Conservation (phyloP, 1,139 yeast genomes). For the Diutina mesorugosa region DNA sequence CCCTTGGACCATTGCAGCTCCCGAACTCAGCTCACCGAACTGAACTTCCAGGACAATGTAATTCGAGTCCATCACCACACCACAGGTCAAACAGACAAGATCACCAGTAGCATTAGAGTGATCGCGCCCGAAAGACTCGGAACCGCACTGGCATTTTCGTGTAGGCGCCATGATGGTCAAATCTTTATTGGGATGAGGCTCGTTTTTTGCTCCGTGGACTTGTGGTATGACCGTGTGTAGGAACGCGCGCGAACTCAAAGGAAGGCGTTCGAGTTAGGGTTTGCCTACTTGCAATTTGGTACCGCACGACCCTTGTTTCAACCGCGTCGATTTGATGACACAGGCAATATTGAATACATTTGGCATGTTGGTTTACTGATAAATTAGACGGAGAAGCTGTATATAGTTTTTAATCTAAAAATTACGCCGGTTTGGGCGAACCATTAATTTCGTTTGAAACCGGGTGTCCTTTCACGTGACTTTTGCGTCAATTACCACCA, state of each 20-base stretch:
- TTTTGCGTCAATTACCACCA: too few relatives aligned
- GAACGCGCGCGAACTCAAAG: not conserved
- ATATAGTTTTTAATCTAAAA: too few relatives aligned
- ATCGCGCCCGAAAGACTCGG: constrained; percentile 3
- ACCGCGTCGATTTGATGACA: too few relatives aligned
- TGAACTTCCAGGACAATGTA: constrained; percentile 93
- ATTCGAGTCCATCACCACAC: constrained; percentile 79
- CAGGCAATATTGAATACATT: too few relatives aligned
- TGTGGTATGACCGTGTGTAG: not conserved
- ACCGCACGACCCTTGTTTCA: not conserved
- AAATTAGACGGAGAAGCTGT: too few relatives aligned
- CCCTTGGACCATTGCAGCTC: constrained; percentile 95
- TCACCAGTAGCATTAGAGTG: constrained; percentile 35
- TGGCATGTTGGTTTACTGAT: too few relatives aligned
- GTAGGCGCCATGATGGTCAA: not conserved
- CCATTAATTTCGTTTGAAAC: not conserved
- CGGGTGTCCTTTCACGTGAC: not conserved
- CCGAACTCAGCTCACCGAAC: constrained; percentile 82
- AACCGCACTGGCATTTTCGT: not conserved
- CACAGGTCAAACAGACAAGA: constrained; percentile 70
- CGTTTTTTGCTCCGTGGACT: not conserved
- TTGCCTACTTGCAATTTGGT: not conserved
- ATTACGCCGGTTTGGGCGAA: not conserved
- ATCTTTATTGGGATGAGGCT: not conserved
- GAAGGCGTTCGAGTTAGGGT: not conserved